Base-by-base conservation (phyloP, 176 grass and related monocot species). In the Oryza glumipatula region DNA sequence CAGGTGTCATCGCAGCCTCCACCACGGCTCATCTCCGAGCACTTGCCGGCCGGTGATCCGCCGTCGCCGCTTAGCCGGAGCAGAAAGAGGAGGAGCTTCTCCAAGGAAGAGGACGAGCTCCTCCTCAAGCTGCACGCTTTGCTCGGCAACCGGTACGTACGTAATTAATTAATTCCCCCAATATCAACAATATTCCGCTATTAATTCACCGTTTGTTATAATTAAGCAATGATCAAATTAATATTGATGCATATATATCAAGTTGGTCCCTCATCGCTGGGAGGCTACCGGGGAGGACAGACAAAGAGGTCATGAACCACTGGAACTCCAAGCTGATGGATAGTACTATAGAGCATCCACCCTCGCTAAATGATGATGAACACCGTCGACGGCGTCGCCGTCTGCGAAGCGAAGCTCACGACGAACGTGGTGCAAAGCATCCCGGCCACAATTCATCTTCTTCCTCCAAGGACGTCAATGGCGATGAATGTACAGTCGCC, bases 31-130 rank as follows among this genome's bases (percentile, higher is more conserved):
- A 41, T 8, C 39, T 41, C 7, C 39, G 39, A 41, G 1, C 39
- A 41, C 39, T 41, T 41, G 39, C 39, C 39, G 39, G 39, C 39
- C 39, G 39, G 39, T 41, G 39, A 41, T 41, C 39, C 39, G 39
- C 7, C 39, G 30, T 32, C 30, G 39, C 39, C 39, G 39, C 39
- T 41, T 41, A 41, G 39, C 39, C 39, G 39, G 39, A 41, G 39
- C 39, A 41, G 39, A 7, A 41, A 41, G 39, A 58, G 6, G 54
- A 2, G 17, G 10, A 32, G 76, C 82, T 88, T 92, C 33, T 26
- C 74, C 44, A 78, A 75, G n/a, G 90, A 88, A 32, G 90, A 91
- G 80, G 86, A 91, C 17, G 86, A 91, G 13, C 90, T 91, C 67
- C 76, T 91, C 78, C 10, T 85, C 77, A 88, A 52, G 78, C 73